Evolutionary conservation across 2,329 filamentous ascomycete species (phyloP).

Genomic region (Byssothecium circinans): DNA sequence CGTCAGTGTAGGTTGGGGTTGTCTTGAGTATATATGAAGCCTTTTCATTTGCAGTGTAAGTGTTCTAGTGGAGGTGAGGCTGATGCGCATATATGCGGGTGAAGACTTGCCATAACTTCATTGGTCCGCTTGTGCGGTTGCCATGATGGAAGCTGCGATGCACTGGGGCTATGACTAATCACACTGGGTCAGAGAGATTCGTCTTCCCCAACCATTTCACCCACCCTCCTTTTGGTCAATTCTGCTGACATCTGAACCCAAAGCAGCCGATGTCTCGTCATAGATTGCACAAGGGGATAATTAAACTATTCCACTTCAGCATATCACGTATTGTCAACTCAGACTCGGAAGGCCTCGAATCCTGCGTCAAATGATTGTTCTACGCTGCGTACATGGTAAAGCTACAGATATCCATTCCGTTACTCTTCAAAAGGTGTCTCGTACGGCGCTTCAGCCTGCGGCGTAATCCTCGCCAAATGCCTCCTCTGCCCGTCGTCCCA

Average conservation of each 20-base stretch:
- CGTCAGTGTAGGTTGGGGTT: conserved; percentile 12
- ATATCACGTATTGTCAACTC: no score
- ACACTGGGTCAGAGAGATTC: no score
- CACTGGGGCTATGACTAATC: no score
- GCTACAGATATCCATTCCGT: background rate
- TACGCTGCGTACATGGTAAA: background rate
- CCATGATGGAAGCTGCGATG: no score
- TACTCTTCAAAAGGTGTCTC: conserved; percentile 59
- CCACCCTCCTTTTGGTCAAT: no score
- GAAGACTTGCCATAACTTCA: no score
- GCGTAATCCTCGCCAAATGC: conserved; percentile 79
- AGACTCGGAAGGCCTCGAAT: no score
- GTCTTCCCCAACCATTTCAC: no score
- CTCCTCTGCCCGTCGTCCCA: conserved; percentile 79
- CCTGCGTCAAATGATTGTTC: background rate
- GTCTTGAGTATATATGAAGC: conserved; percentile 26
- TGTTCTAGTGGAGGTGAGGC: background rate
- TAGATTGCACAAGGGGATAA: no score
- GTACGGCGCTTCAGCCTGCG: conserved; percentile 75
- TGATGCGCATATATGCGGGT: background rate
- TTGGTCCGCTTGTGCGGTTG: background rate
- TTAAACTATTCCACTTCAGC: no score
- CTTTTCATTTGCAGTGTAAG: background rate
- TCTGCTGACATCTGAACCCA: no score
- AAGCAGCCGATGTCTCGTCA: no score